Evolutionary conservation across 2,329 filamentous ascomycete species (phyloP), one percentile per base, ranked within the genome.

Genomic region (Venturia carpophila): DNA sequence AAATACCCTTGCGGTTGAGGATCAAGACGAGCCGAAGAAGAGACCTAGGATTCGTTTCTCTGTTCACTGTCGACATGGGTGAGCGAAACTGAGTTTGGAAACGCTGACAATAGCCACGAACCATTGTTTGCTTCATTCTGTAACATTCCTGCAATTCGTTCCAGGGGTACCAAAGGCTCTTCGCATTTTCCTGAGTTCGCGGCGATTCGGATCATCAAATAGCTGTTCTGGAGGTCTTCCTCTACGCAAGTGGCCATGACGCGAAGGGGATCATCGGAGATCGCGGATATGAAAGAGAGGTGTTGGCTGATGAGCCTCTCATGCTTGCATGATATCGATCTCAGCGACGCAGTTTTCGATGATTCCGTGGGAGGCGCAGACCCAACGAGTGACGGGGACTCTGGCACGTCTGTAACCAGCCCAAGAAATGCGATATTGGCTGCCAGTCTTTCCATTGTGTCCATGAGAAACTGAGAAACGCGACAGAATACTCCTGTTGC

Each of bases 261-360:
- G 30, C 30, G 56, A 7, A 30, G n/a, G 4, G 24, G 24, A 19
- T 60, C 39, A 42, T 42, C n/a, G 9, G 56, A 60, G 24, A 10
- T 11, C 11, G 34, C 56, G 56, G 27, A 60, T 39, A 60, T 60
- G 24, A 60, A 60, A 39, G 56, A 10, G n/a, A 60, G 56, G 24
- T 60, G 30, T 15, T 60, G 37, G 63, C 39, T 60, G 42, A 65
- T 39, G 7, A 47, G 39, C 27, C 19, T 30, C 47, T 30, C 62
- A 49, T 64, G 19, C 37, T 56, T 62, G 5, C 30, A 62, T 73
- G 21, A 4, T 15, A 60, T 39, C n/a, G 30, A 39, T 60, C 56
- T 60, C 30, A 24, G 21, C 24, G 47, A 11, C 2, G 21, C 47
- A 52, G 7, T 30, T 27, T 6, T 52, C n/a, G n/a, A n/a, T 24